Evolutionary conservation across 495 filamentous ascomycete species (phyloP), one percentile per base, ranked within the genome.

Genomic region (Viridothelium virens): DNA sequence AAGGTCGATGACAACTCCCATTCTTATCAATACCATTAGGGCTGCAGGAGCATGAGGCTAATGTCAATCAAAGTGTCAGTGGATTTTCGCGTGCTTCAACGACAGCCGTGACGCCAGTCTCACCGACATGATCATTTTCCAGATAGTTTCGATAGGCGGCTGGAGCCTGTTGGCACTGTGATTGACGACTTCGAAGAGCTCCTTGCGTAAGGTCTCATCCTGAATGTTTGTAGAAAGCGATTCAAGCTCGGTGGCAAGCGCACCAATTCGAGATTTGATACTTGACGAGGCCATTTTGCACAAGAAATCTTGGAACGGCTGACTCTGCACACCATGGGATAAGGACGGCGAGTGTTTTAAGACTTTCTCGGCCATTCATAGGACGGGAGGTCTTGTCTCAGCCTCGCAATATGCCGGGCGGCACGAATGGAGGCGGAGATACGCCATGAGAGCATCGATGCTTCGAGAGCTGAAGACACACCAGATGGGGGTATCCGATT

Each of bases 111-210:
- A 2, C 2, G 4, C 36, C 25, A 36, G 39, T 12, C 53, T 59
- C 14, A 59, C 53, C 33, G 64, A 66, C 64, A 66, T 66, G 50
- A 66, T 61, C 14, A 59, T 3, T 14, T 61, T 61, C 64, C 64
- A 66, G 11, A 66, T 66, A 2, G 64, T 59, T 41, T 61, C 47
- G 18, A 66, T 36, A 33, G 64, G 64, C 31, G 10, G 11, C 50
- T 66, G 25, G 2, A 66, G 33, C 38, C 48, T 56, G 34, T 5
- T 37, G 11, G 48, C 10, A 33, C 11, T 25, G 2, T 65, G 63
- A 59, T n/a, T 59, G 18, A 59, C 53, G 14, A 59, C 18, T 33
- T 36, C 31, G 5, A 59, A 59, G 4, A 59, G 25, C 53, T 59
- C 36, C 18, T 59, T 59, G 6, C 53, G 53, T 9, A 31, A 59